Evolutionary conservation across 73 alveolate species (phyloP), one percentile per base, ranked within the genome.

Genomic region (Urostyla sp.): DNA sequence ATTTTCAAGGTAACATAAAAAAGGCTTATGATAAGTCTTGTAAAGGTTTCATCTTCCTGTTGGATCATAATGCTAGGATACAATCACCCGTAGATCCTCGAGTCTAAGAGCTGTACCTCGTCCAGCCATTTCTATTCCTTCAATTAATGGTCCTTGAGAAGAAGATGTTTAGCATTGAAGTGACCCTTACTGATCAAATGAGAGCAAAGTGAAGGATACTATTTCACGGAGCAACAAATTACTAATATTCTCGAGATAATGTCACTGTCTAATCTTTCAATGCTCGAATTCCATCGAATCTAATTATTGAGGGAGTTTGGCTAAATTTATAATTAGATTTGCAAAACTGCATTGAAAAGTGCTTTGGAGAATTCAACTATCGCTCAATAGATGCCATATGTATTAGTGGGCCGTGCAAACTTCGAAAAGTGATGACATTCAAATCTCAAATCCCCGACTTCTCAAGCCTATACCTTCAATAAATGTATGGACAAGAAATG

Each of bases 231-330:
- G 92, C 88, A 50, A 80, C 91, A 43, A 35, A 48, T 51, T 66
- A 66, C 46, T 40, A 46, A 8, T 66, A 66, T 46, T 40, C 38
- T 7, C 37, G 44, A 44, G 80, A 66, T 27, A 96, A 92, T 49
- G 75, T 93, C 27, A 85, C 55, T 13, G 73, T 72, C 16, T 75
- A 87, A 72, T 97, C 92, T 43, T 85, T 87, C 27, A 97, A 93
- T 88, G 95, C 97, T 31, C 54, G 98, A 76, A 88, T 93, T 49
- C 98, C 98, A 16, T 82, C 85, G 30, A 72, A 59, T 48, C 72
- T 80, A 52, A 82, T 93, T 35, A 87, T 83, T 28, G 89, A 80
- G 43, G 97, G 94, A 27, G 82, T 69, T 28, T 93, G 98, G 97
- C 74, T 87, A 36, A 91, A 93, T 88, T 72, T 91, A 27, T 59